Evolutionary conservation across 768 basidiomycete species (phyloP).

Genomic region (Lentinula aciculospora): DNA sequence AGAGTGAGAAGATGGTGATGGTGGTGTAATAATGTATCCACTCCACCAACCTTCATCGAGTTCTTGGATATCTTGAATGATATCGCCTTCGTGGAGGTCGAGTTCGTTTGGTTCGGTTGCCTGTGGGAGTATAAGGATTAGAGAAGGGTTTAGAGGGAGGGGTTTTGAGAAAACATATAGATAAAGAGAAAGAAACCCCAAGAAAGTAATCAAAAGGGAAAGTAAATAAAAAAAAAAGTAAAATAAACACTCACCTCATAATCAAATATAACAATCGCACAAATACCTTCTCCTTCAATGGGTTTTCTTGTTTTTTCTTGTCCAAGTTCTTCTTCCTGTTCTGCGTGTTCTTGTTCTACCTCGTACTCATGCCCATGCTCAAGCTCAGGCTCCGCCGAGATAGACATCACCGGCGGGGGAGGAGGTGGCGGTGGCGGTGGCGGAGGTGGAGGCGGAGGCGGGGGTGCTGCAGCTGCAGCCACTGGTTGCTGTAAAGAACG

Average conservation of each 20-base stretch:
- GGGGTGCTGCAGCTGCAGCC: slow-evolving; percentile 21
- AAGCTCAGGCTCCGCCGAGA: no score
- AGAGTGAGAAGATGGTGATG: slow-evolving; percentile 18
- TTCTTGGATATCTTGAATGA: slow-evolving; percentile 78
- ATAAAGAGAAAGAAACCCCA: neutral
- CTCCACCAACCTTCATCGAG: slow-evolving; percentile 92
- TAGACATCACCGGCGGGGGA: slow-evolving; percentile 7
- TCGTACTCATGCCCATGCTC: slow-evolving; percentile 19
- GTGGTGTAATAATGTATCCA: slow-evolving; percentile 28
- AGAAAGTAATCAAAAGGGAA: no score
- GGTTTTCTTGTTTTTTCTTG: no score
- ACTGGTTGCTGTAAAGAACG: no score
- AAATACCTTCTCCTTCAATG: slow-evolving; percentile 39
- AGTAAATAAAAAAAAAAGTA: neutral
- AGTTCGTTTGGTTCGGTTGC: slow-evolving; percentile 88
- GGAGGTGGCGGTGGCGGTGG: neutral
- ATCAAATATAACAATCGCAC: slow-evolving; percentile 74
- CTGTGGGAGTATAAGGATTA: slow-evolving; percentile 28
- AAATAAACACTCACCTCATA: slow-evolving; percentile 50
- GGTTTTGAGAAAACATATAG: no score
- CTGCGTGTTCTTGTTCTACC: slow-evolving; percentile 10
- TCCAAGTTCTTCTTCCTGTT: slow-evolving; percentile 15
- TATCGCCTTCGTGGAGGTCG: slow-evolving; percentile 70
- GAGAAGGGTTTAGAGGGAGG: no score
- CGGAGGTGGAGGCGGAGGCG: slow-evolving; percentile 35